These are phyloP conservation scores for Metschnikowia santaceciliae DNA, from an alignment of 805 yeast genomes.

Conservation along the genomic window DNA sequence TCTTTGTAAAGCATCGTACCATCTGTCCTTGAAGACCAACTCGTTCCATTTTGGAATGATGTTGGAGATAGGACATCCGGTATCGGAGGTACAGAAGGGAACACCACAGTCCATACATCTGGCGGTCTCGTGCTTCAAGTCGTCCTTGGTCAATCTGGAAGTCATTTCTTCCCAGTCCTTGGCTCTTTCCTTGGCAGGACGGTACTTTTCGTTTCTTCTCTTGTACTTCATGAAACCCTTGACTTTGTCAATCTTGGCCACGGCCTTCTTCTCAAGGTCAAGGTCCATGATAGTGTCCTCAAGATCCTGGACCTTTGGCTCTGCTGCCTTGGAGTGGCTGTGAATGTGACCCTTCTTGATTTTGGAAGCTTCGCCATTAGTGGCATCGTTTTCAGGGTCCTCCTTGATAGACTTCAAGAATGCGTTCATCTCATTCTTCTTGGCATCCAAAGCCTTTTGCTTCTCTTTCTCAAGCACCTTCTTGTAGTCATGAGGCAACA, in stretches of 20 bases:
- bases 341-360: conserved; percentile 49
- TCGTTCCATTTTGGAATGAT: conserved; percentile 98
- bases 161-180: conserved; percentile 93
- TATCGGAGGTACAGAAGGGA: conserved; percentile 96
- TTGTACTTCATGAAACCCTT: conserved; percentile 93
- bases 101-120: conserved; percentile 99
- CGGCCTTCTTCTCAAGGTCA: conserved; percentile 58
- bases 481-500: conserved; percentile 88
- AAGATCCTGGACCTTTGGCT: conserved; percentile 83
- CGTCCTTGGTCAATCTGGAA: conserved; percentile 75
- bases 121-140: conserved; percentile 87
- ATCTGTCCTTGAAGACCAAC: conserved; percentile 87
- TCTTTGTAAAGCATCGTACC: conserved; percentile 91
- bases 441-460: conserved; percentile 57
- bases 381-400: conserved; percentile 80
- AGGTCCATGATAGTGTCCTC: conserved; percentile 83
- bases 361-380: conserved; percentile 79
- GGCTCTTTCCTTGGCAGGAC: conserved; percentile 70
- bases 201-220: conserved; percentile 82
- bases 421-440: conserved; percentile 59
- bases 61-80: conserved; percentile 97
- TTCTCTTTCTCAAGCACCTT: conserved; percentile 79
- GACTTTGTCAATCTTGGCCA: conserved; percentile 66
- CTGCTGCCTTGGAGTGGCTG: conserved; percentile 36
- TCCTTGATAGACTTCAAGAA: conserved; percentile 71